Conservation (phyloP, 306 rosid genomes). For the Styphnolobium japonicum region DNA sequence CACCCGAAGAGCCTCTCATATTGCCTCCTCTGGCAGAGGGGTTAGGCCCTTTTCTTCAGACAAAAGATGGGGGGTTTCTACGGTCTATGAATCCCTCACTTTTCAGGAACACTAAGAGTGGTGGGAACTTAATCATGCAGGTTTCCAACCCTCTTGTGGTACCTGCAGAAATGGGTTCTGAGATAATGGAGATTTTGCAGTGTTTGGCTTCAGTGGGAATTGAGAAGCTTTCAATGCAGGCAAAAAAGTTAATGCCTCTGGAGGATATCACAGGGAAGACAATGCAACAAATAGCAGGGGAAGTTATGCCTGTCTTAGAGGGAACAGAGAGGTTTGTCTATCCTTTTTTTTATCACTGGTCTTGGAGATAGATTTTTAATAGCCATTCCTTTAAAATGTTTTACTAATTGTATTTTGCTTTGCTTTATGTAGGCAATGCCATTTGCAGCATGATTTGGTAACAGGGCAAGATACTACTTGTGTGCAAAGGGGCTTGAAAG, state of each 20-base stretch:
- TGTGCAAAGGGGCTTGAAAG: constrained; percentile 30
- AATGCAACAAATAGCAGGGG: constrained; percentile 90
- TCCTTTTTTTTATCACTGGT: constrained; percentile 14
- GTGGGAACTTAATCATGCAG: constrained; percentile 80
- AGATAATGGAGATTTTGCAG: constrained; percentile 73
- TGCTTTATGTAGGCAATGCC: constrained; percentile 49
- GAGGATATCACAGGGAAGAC: constrained; percentile 93
- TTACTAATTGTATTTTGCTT: constrained; percentile 10
- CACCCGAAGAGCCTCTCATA: constrained; percentile 46
- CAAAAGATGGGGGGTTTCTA: constrained; percentile 77
- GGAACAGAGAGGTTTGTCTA: constrained; percentile 56
- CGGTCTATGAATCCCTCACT: constrained; percentile 78
- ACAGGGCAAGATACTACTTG: constrained; percentile 34
- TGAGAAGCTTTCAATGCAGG: constrained; percentile 93
- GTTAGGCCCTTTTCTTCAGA: constrained; percentile 75
- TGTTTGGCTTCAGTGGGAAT: constrained; percentile 78
- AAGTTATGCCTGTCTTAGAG: constrained; percentile 56
- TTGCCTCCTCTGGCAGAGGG: constrained; percentile 87
- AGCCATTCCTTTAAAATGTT: neutral
- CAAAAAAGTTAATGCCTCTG: constrained; percentile 84
- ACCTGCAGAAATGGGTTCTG: constrained; percentile 95
- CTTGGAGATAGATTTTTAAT: neutral
- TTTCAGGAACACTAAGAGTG: constrained; percentile 59
- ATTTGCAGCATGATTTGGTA: constrained; percentile 45
- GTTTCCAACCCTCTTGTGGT: constrained; percentile 87